Percentiles rank a stretch among this genome's conserved stretches.
phyloP scores from a whole-genome alignment of 495 filamentous ascomycete genomes.

The Aspergillus incahuasiensis region DNA sequence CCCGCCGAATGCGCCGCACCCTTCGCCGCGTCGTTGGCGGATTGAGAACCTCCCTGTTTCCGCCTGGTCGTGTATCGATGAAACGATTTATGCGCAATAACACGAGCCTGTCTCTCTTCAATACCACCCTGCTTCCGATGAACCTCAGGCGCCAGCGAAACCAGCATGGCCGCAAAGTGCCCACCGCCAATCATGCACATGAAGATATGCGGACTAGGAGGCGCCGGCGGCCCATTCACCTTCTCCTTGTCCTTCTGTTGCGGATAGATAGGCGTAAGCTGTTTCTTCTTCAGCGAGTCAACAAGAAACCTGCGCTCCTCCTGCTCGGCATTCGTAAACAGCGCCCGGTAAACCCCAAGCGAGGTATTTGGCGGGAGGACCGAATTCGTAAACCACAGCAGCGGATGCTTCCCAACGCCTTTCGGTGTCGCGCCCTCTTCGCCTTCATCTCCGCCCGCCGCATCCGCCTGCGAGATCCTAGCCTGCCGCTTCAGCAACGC shows the following conservation, averaged over 20 bases:
- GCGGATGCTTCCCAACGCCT: conserved; percentile 62
- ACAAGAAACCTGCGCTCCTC: conserved; percentile 56
- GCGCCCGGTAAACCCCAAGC: conserved; percentile 76
- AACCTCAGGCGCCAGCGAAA: conserved; percentile 76
- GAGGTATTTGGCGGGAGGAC: conserved; percentile 70
- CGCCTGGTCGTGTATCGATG: conserved; percentile 93
- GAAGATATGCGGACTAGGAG: conserved; percentile 77
- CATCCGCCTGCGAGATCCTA: conserved; percentile 53
- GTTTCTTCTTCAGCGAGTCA: conserved; percentile 66
- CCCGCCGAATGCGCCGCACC: conserved; percentile 92
- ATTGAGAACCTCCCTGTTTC: conserved; percentile 94
- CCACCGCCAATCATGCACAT: conserved; percentile 98
- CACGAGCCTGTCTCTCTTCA: conserved; percentile 72
- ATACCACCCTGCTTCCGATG: conserved; percentile 65
- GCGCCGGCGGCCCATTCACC: conserved; percentile 36
- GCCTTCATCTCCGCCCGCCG: conserved; percentile 50
- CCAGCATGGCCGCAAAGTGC: conserved; percentile 94
- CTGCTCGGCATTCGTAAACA: conserved; percentile 72
- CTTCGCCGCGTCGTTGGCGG: conserved; percentile 84
- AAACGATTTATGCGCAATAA: conserved; percentile 95
- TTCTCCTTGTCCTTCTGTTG: conserved; percentile 28
- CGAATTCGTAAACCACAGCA: conserved; percentile 81
- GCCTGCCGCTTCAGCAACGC: conserved; percentile 80
- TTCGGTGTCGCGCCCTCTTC: conserved; percentile 46
- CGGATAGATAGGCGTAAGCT: conserved; percentile 60